A percentile compares a stretch with the other conserved stretches of the same genome.
These are phyloP conservation scores for Brettanomyces bruxellensis DNA, from an alignment of 805 yeast species.

Conservation along the genomic window DNA sequence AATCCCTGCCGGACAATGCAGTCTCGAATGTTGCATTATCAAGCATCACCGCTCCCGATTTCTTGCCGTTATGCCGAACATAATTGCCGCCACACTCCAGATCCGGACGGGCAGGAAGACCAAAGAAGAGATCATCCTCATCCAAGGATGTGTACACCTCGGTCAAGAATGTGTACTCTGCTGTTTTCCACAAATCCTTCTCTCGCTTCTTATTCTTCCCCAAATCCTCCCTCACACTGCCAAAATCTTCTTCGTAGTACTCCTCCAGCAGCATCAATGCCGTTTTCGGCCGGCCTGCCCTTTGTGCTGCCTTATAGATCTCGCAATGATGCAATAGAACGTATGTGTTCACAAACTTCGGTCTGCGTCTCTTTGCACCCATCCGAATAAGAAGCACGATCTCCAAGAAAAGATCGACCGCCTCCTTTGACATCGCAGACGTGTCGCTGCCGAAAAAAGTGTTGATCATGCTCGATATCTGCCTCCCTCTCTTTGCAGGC, in stretches of 20 bases:
- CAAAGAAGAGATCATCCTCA: conserved; percentile 56
- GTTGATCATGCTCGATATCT: conserved; percentile 12
- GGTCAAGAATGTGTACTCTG: conserved; percentile 13
- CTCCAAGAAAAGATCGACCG: conserved; percentile 20
- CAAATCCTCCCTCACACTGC: too few relatives aligned
- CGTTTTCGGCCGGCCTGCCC: conserved; percentile 28
- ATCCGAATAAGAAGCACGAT: conserved; percentile 29
- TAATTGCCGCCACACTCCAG: conserved; percentile 41
- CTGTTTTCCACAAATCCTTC: neutral
- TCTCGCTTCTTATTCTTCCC: too few relatives aligned
- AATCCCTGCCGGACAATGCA: conserved; percentile 9
- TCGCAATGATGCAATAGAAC: conserved; percentile 20
- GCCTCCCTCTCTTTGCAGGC: conserved; percentile 10
- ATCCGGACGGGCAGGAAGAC: conserved; percentile 52
- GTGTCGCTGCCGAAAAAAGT: conserved; percentile 15
- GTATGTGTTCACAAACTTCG: conserved; percentile 23
- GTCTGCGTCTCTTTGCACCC: conserved; percentile 26
- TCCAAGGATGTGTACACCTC: conserved; percentile 43
- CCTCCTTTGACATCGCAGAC: conserved; percentile 4
- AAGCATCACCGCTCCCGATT: conserved; percentile 32
- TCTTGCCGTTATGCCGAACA: conserved; percentile 23
- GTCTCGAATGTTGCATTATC: conserved; percentile 52
- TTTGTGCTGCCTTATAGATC: conserved; percentile 26
- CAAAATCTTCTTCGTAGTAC: conserved; percentile 13
- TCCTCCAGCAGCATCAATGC: conserved; percentile 44